phyloP scores from a whole-genome alignment of 805 yeast species.

The Lachancea lanzarotensis region DNA sequence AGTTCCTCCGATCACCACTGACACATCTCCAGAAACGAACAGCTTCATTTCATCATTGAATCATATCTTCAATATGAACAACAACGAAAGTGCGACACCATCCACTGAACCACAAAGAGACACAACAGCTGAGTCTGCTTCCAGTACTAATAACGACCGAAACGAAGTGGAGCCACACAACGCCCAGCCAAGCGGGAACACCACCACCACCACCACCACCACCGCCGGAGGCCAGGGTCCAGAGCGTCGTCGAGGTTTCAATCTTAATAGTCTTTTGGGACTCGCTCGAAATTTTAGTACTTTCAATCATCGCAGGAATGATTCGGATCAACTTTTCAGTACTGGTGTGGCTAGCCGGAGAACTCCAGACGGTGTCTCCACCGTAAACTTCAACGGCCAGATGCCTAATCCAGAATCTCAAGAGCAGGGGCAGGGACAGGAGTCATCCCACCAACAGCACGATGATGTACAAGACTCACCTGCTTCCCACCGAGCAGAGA shows the following conservation, averaged over 20 bases:
- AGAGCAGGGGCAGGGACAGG: no score
- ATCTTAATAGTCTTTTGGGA: slow-evolving; percentile 6
- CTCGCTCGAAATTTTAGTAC: slow-evolving; percentile 3
- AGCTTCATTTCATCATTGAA: slow-evolving; percentile 22
- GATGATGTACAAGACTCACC: not conserved
- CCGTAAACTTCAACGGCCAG: slow-evolving; percentile 11
- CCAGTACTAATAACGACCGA: not conserved
- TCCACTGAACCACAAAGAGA: not conserved
- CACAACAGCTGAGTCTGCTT: no score
- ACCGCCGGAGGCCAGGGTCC: not conserved
- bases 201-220: no score
- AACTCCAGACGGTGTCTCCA: slow-evolving; percentile 25
- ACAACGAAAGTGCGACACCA: no score
- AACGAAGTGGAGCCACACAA: not conserved
- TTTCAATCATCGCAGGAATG: not conserved
- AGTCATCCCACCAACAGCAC: not conserved
- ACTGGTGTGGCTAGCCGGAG: slow-evolving; percentile 33
- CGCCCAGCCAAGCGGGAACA: no score
- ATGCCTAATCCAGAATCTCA: slow-evolving; percentile 8
- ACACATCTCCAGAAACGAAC: slow-evolving; percentile 9
- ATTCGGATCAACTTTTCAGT: slow-evolving; percentile 15
- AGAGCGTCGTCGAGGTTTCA: slow-evolving; percentile 4
- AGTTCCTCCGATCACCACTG: not conserved
- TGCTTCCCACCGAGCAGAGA: not conserved
- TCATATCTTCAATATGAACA: slow-evolving; percentile 16